Base-by-base conservation (phyloP, 2,329 filamentous ascomycete species). In the Beauveria varroae region DNA sequence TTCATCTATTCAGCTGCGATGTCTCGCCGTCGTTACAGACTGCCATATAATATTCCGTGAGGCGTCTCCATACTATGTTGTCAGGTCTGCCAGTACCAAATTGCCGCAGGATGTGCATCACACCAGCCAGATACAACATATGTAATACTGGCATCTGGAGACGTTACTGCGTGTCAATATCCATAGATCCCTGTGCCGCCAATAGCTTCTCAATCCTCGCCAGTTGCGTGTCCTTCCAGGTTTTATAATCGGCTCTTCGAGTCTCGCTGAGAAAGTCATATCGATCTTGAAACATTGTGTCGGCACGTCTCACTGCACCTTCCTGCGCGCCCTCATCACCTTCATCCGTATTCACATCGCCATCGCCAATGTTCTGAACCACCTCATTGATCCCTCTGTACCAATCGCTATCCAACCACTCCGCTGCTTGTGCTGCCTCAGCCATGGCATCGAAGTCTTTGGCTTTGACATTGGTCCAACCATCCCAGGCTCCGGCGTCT, bases 241-340 rank as follows among this genome's bases (percentile, higher is more conserved):
- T 71, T 50, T 71, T 75, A 69, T 86, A 92, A 12, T 87, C 84
- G 46, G 76, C 77, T 66, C 80, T 79, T 65, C 84, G 85, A 63
- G 80, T 76, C 54, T 87, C 84, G 64, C 86, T 87, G 67, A 93
- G 72, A 68, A 86, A 90, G 68, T 92, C 88, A 67, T 89, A 86
- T 52, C 82, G 81, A 65, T 87, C 86, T 71, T 92, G 88, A 67
- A 93, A 84, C 89, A 92, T 92, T 2, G 86, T 89, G 64, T 86
- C 83, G 9, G 79, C 75, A 7, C 60, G 60, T 61, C 79, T 72
- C 72, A 85, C 74, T 30, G 79, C 70, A 61, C 79, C 75, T 43
- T 76, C 76, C n/a, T 69, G 71, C 40, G 73, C 74, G 3, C 71
- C 74, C 26, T 75, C 73, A 2, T 71, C 72, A 28, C 69, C 70